Conservation (phyloP, 2,329 filamentous ascomycete genomes). For the Paraphoma sp. region DNA sequence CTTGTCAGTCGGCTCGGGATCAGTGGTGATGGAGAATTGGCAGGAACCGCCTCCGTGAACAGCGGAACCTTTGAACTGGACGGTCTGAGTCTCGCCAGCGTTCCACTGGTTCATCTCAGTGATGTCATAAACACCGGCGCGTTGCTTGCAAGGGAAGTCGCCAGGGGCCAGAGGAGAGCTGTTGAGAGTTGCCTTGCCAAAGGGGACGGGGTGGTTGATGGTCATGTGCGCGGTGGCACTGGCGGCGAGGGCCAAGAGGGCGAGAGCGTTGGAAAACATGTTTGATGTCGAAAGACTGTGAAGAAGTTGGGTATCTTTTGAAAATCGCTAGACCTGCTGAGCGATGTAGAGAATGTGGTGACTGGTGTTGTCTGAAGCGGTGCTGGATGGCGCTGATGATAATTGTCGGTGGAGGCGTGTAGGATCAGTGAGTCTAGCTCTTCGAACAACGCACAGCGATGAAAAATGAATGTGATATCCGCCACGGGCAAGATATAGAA, state of each 20-base stretch:
- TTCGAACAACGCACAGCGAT: slow-evolving; percentile 23
- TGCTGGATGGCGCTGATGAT: slow-evolving; percentile 7
- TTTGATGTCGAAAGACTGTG: slow-evolving; percentile 44
- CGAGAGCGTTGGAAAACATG: slow-evolving; percentile 59
- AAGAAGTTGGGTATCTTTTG: slow-evolving; percentile 19
- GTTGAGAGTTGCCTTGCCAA: slow-evolving; percentile 53
- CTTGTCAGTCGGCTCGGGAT: slow-evolving; percentile 65
- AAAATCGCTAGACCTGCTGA: slow-evolving; percentile 49
- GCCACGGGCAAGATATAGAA: slow-evolving; percentile 45
- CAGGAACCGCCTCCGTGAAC: slow-evolving; percentile 92
- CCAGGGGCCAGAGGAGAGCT: slow-evolving; percentile 69
- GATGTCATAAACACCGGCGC: slow-evolving; percentile 55
- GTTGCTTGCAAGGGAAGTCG: slow-evolving; percentile 85
- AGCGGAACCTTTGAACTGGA: slow-evolving; percentile 57
- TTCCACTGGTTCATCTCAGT: slow-evolving; percentile 65
- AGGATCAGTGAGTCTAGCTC: slow-evolving; percentile 29
- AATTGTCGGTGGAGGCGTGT: slow-evolving; percentile 1
- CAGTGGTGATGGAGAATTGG: slow-evolving; percentile 85
- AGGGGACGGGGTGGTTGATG: slow-evolving; percentile 73
- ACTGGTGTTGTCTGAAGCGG: slow-evolving; percentile 13
- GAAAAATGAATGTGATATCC: slow-evolving; percentile 42
- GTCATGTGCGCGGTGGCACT: slow-evolving; percentile 76
- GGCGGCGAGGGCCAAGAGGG: slow-evolving; percentile 63
- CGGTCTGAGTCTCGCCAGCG: slow-evolving; percentile 57
- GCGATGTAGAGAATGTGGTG: slow-evolving; percentile 34